These are phyloP conservation scores for Lepidium didymum DNA, from an alignment of 345 rosid species.

Conservation along the genomic window DNA sequence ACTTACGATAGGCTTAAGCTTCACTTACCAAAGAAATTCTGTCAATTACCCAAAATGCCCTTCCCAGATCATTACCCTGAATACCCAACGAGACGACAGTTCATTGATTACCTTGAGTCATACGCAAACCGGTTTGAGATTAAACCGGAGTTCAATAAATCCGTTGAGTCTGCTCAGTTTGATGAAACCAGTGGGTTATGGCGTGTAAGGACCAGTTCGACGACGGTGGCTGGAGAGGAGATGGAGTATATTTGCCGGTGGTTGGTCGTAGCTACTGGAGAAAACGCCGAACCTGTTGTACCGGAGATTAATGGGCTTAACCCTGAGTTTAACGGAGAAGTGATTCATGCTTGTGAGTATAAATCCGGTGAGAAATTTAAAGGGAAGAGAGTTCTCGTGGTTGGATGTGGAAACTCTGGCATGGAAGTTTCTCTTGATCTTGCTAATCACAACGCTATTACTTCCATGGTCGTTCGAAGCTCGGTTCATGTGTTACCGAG, in stretches of 20 bases:
- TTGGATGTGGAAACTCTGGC: constrained; percentile 95
- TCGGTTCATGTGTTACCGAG: constrained; percentile 72
- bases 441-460: constrained; percentile 57
- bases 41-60: constrained; percentile 43
- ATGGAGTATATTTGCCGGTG: constrained; percentile 77
- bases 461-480: constrained; percentile 80
- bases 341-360: constrained; percentile 58
- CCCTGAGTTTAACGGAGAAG: constrained; percentile 56
- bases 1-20: constrained; percentile 46
- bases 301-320: constrained; percentile 67
- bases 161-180: constrained; percentile 64
- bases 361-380: constrained; percentile 65
- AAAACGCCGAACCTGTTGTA: constrained; percentile 67
- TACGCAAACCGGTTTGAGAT: constrained; percentile 60
- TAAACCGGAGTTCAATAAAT: constrained; percentile 66
- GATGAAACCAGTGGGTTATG: constrained; percentile 82
- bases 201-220: constrained; percentile 46
- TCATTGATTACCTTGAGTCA: constrained; percentile 44
- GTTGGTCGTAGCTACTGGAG: constrained; percentile 97
- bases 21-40: constrained; percentile 46
- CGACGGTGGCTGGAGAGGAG: constrained; percentile 36
- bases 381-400: constrained; percentile 73
- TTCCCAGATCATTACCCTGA: constrained; percentile 41
- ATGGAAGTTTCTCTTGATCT: constrained; percentile 96
- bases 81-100: constrained; percentile 46